Percentiles rank a stretch among this genome's conserved stretches.
These are phyloP conservation scores for Xylariaceae sp. DNA, from an alignment of 2,329 filamentous ascomycete species.

Conservation along the genomic window DNA sequence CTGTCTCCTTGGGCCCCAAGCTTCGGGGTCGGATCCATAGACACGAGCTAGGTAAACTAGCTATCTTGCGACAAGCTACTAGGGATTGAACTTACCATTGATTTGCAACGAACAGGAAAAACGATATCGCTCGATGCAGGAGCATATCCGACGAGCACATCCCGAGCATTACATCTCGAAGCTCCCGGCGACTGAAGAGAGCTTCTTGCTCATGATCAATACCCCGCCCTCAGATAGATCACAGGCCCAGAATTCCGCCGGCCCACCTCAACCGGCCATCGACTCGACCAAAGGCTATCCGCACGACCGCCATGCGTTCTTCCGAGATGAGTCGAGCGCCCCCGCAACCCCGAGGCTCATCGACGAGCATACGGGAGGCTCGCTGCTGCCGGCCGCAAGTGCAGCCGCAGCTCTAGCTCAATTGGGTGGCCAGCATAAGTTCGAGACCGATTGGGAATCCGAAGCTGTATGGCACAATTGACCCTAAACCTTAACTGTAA, in stretches of 20 bases:
- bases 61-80: conserved; percentile 7
- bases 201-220: conserved; percentile 95
- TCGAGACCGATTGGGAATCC: conserved; percentile 78
- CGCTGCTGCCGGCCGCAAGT: conserved; percentile 70
- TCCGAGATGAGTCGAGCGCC: conserved; percentile 68
- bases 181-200: conserved; percentile 96
- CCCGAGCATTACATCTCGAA: conserved; percentile 97
- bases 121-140: conserved; percentile 97
- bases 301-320: conserved; percentile 69
- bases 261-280: conserved; percentile 37
- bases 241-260: conserved; percentile 48
- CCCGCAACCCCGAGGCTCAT: conserved; percentile 71
- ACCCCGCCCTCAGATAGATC: conserved; percentile 79
- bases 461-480: conserved; percentile 66
- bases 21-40: conserved; percentile 2
- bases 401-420: conserved; percentile 88
- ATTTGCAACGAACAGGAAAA: conserved; percentile 71
- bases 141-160: conserved; percentile 97
- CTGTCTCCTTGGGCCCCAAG: conserved; percentile 10
- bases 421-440: conserved; percentile 73
- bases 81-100: conserved; percentile 30
- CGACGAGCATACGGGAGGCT: conserved; percentile 71
- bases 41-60: neutral
- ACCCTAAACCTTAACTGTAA: conserved; percentile 20
- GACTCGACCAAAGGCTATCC: conserved; percentile 54